Conservation (phyloP, 2,329 filamentous ascomycete species). For the Emericellopsis atlantica region DNA sequence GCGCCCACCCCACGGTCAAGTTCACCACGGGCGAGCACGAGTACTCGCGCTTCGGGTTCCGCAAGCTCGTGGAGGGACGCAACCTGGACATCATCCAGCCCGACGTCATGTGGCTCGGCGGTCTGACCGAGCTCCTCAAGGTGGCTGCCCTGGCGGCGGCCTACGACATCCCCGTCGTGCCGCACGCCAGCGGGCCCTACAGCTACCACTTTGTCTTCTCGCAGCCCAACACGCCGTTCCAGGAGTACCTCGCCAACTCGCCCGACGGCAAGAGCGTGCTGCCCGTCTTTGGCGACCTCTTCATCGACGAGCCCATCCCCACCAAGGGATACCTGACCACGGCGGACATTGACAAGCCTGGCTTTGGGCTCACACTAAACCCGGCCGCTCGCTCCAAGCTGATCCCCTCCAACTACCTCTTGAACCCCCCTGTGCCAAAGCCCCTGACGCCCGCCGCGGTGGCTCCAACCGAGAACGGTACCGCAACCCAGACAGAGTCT, state of each 20-base stretch:
- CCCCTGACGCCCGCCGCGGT: slow-evolving; percentile 20
- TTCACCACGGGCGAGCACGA: slow-evolving; percentile 96
- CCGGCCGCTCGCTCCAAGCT: slow-evolving; percentile 58
- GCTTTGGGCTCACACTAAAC: slow-evolving; percentile 82
- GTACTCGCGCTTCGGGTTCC: slow-evolving; percentile 88
- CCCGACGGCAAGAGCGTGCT: slow-evolving; percentile 80
- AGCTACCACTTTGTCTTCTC: slow-evolving; percentile 95
- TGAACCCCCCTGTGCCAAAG: slow-evolving; percentile 51
- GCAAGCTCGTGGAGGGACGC: slow-evolving; percentile 81
- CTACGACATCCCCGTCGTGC: slow-evolving; percentile 89
- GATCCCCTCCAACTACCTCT: slow-evolving; percentile 60
- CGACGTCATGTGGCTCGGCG: slow-evolving; percentile 95
- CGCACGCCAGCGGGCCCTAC: slow-evolving; percentile 89
- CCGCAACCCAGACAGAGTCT: slow-evolving; percentile 4
- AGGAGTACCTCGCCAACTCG: slow-evolving; percentile 91
- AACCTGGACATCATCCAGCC: slow-evolving; percentile 92
- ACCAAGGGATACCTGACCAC: slow-evolving; percentile 70
- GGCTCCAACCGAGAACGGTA: slow-evolving; percentile 4
- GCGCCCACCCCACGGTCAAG: slow-evolving; percentile 77
- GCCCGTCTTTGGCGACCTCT: slow-evolving; percentile 86
- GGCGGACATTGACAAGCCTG: slow-evolving; percentile 72
- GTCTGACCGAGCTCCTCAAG: slow-evolving; percentile 82
- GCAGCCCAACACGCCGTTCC: slow-evolving; percentile 86
- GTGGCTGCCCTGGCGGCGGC: slow-evolving; percentile 80
- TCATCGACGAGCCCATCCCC: slow-evolving; percentile 82